Evolutionary conservation across 2,329 filamentous ascomycete species (phyloP).

Genomic region (Pseudogymnoascus sp.): DNA sequence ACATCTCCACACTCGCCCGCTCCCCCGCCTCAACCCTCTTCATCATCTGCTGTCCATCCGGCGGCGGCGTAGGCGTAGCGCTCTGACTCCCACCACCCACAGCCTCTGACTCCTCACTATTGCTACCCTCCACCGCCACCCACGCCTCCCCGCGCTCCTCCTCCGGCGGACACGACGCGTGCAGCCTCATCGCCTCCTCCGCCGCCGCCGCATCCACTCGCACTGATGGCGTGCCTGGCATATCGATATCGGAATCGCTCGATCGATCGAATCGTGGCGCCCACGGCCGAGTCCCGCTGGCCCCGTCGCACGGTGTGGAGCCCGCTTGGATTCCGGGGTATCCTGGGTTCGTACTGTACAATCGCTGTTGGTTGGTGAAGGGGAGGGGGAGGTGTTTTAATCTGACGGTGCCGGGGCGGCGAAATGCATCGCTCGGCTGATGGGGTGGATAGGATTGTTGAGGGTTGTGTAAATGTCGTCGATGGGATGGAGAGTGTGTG

Average conservation of each 20-base stretch:
- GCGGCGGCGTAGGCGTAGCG: slow-evolving; percentile 15
- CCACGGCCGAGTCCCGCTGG: slow-evolving; percentile 4
- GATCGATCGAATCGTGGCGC: neutral
- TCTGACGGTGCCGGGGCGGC: slow-evolving; percentile 5
- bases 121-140: slow-evolving; percentile 24
- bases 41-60: slow-evolving; percentile 33
- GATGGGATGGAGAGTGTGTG: neutral
- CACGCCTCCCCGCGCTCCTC: slow-evolving; percentile 33
- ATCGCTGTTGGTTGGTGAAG: neutral
- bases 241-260: slow-evolving; percentile 2
- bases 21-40: slow-evolving; percentile 35
- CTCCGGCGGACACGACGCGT: slow-evolving; percentile 40
- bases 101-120: slow-evolving; percentile 25
- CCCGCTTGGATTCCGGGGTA: neutral
- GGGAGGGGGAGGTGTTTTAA: neutral
- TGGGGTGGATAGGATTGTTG: neutral
- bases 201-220: slow-evolving; percentile 2
- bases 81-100: slow-evolving; percentile 16
- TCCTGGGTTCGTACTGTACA: neutral
- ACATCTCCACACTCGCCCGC: slow-evolving; percentile 21
- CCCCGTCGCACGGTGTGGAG: slow-evolving; percentile 1
- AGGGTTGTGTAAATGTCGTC: neutral
- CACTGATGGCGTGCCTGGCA: slow-evolving; percentile 11
- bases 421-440: slow-evolving; percentile 7
- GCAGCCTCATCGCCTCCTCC: slow-evolving; percentile 14